These are phyloP conservation scores for Lentinus brumalis DNA, from an alignment of 768 basidiomycete genomes.

Conservation along the genomic window DNA sequence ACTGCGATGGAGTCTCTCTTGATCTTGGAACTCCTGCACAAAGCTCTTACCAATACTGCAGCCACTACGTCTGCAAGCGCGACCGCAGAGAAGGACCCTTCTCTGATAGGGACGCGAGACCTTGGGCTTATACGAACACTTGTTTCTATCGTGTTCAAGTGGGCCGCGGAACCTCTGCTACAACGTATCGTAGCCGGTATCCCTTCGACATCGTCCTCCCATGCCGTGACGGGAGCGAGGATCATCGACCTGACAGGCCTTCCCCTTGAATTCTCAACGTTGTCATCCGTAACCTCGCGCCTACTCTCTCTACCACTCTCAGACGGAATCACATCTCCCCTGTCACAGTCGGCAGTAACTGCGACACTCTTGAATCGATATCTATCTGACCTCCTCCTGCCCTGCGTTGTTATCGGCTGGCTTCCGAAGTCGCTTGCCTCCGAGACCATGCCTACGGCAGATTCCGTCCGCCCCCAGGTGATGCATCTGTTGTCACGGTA, in stretches of 20 bases:
- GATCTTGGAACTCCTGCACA: constrained; percentile 51
- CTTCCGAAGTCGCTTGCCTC: constrained; percentile 54
- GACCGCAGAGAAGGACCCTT: constrained; percentile 15
- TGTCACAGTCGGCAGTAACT: constrained; percentile 61
- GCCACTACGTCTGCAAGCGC: not conserved
- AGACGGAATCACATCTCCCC: constrained; percentile 44
- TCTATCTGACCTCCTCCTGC: constrained; percentile 56
- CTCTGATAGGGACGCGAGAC: constrained; percentile 67
- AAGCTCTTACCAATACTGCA: constrained; percentile 30
- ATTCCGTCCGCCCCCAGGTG: constrained; percentile 51
- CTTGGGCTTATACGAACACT: constrained; percentile 62
- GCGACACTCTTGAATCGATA: constrained; percentile 62
- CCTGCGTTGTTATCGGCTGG: constrained; percentile 72
- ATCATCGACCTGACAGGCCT: constrained; percentile 49
- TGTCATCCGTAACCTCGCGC: constrained; percentile 46
- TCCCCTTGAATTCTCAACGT: constrained; percentile 43
- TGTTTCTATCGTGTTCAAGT: constrained; percentile 68
- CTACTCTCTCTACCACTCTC: constrained; percentile 58
- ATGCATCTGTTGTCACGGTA: constrained; percentile 66
- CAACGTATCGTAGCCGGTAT: constrained; percentile 36
- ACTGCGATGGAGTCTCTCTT: constrained; percentile 59
- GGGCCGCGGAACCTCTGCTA: constrained; percentile 64
- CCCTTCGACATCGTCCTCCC: constrained; percentile 26
- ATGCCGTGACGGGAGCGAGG: constrained; percentile 42
- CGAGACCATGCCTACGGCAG: constrained; percentile 41